Conservation (phyloP, 495 filamentous ascomycete species). For the Tetracladium setigerum region DNA sequence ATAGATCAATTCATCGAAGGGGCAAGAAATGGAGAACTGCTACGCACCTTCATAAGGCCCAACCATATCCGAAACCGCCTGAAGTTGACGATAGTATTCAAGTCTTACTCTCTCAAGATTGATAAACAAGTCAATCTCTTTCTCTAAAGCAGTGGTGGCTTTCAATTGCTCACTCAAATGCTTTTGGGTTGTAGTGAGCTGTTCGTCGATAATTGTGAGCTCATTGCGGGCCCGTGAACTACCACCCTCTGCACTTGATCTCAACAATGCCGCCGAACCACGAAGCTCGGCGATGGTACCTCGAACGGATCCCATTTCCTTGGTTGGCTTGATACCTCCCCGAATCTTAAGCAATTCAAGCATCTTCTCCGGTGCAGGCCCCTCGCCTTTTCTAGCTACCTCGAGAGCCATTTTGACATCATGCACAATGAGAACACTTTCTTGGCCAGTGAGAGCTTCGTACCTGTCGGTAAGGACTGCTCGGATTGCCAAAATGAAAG, state of each 20-base stretch:
- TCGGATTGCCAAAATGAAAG: constrained; percentile 70
- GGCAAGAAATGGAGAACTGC: background rate
- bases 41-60: constrained; percentile 51
- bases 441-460: constrained; percentile 63
- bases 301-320: constrained; percentile 55
- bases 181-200: constrained; percentile 50
- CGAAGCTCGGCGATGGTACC: constrained; percentile 63
- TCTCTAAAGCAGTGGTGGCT: constrained; percentile 48
- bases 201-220: constrained; percentile 41
- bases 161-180: constrained; percentile 61
- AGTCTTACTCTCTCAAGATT: constrained; percentile 72
- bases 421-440: constrained; percentile 71
- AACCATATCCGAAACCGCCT: constrained; percentile 80
- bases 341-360: constrained; percentile 53
- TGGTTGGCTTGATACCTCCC: constrained; percentile 46
- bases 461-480: constrained; percentile 72
- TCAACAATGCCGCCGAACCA: constrained; percentile 51
- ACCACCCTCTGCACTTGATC: constrained; percentile 51
- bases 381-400: constrained; percentile 53
- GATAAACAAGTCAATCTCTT: constrained; percentile 69
- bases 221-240: constrained; percentile 56
- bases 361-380: constrained; percentile 63
- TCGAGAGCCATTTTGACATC: constrained; percentile 54
- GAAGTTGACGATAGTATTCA: constrained; percentile 84
- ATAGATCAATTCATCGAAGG: background rate